A percentile compares a stretch with the other conserved stretches of the same genome.
phyloP scores from a whole-genome alignment of 2,329 filamentous ascomycete species.

The Penicillium decumbens region DNA sequence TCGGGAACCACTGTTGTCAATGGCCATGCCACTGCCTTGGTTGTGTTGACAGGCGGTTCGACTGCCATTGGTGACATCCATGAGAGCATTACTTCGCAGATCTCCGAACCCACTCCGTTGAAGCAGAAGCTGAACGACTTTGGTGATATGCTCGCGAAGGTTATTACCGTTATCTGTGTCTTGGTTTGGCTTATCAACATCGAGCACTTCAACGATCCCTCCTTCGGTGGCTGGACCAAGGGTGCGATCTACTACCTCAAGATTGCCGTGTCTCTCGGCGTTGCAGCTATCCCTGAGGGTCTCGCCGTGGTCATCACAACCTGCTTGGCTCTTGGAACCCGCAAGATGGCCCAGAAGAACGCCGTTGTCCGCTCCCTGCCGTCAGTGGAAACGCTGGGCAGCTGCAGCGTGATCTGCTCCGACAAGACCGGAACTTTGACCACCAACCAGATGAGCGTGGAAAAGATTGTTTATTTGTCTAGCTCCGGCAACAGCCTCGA shows the following conservation, averaged over 20 bases:
- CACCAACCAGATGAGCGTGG: constrained; percentile 99
- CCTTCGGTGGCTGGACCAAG: constrained; percentile 89
- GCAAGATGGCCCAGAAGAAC: constrained; percentile 98
- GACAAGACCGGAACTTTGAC: constrained; percentile 98
- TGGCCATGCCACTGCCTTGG: constrained; percentile 84
- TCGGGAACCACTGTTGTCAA: constrained; percentile 96
- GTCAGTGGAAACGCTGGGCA: constrained; percentile 94
- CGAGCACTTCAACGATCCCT: constrained; percentile 90
- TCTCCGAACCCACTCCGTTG: constrained; percentile 91
- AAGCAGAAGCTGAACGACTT: constrained; percentile 99
- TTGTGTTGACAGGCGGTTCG: constrained; percentile 80
- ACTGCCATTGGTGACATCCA: constrained; percentile 98
- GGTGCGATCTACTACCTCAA: constrained; percentile 99
- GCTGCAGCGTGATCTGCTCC: constrained; percentile 98
- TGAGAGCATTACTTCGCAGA: constrained; percentile 96
- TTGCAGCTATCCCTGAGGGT: constrained; percentile 95
- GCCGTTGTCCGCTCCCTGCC: constrained; percentile 93
- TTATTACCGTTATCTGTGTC: constrained; percentile 94
- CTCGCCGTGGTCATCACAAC: constrained; percentile 98
- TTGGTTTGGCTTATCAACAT: constrained; percentile 99
- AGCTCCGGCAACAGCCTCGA: constrained; percentile 69
- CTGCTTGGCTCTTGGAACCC: constrained; percentile 88
- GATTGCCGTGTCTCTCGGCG: constrained; percentile 96
- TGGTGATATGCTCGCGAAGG: constrained; percentile 91
- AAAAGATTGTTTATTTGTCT: constrained; percentile 79